A percentile compares a stretch with the other conserved stretches of the same genome.
Evolutionary conservation across 2,329 filamentous ascomycete genomes (phyloP).

Genomic region (Zymoseptoria crescenta): DNA sequence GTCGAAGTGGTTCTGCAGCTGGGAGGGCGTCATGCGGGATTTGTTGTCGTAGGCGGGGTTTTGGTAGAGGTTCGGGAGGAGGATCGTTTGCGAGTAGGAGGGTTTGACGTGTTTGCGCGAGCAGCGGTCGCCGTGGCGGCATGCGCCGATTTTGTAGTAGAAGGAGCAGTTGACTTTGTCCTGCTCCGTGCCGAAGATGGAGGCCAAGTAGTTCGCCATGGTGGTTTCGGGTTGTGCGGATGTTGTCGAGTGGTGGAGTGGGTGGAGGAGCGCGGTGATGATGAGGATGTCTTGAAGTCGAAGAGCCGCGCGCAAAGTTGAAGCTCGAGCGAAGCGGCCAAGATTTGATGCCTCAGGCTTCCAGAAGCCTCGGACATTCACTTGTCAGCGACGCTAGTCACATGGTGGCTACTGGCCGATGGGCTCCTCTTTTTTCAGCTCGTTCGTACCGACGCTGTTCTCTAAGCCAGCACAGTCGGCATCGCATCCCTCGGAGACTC

Average conservation of each 20-base stretch:
- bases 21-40: constrained; percentile 84
- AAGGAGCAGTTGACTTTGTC: constrained; percentile 99
- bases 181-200: constrained; percentile 98
- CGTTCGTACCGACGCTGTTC: too few relatives aligned
- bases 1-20: constrained; percentile 99
- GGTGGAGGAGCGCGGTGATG: neutral
- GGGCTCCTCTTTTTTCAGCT: too few relatives aligned
- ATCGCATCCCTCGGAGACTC: too few relatives aligned
- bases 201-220: constrained; percentile 56
- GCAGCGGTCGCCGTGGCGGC: constrained; percentile 96
- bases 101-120: constrained; percentile 98
- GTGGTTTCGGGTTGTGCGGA: constrained; percentile 4
- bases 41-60: constrained; percentile 82
- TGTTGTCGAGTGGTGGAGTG: neutral
- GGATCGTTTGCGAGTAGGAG: constrained; percentile 93
- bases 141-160: constrained; percentile 99
- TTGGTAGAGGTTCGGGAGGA: constrained; percentile 97
- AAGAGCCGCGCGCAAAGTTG: too few relatives aligned
- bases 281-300: neutral
- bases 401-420: too few relatives aligned
- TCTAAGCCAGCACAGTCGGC: too few relatives aligned
- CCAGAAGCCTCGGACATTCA: too few relatives aligned
- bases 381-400: too few relatives aligned
- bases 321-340: too few relatives aligned
- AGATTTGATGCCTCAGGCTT: too few relatives aligned